phyloP scores from a whole-genome alignment of 495 filamentous ascomycete species.

The Chaetomium cochliodes region DNA sequence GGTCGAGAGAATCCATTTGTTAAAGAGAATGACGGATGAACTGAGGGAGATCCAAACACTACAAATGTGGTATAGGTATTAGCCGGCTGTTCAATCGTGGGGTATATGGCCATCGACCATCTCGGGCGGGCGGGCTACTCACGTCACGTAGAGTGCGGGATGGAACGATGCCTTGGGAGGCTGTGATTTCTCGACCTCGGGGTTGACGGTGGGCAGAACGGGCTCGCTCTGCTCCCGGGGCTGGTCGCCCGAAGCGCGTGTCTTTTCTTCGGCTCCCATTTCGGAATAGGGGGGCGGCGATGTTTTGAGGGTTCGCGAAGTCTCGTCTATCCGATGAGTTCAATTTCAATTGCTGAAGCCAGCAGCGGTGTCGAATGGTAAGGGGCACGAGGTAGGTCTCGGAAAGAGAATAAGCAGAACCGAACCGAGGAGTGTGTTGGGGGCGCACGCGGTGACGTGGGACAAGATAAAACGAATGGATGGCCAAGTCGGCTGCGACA shows the following conservation, averaged over 20 bases:
- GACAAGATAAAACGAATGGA: conserved; percentile 35
- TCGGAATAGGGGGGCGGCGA: conserved; percentile 1
- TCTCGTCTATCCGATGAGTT: neutral
- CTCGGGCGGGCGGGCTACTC: conserved; percentile 40
- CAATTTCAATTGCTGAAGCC: conserved; percentile 9
- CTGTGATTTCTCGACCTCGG: conserved; percentile 62
- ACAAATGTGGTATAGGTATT: conserved; percentile 23
- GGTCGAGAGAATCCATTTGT: conserved; percentile 93
- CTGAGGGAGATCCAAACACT: conserved; percentile 91
- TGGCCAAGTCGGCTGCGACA: conserved; percentile 38
- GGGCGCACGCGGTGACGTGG: conserved; percentile 21
- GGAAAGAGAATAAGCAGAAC: conserved; percentile 7
- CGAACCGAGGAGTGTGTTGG: conserved; percentile 15
- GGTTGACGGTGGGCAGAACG: conserved; percentile 77
- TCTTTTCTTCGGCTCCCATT: conserved; percentile 68
- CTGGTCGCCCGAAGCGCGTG: conserved; percentile 71
- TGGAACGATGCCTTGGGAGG: conserved; percentile 65
- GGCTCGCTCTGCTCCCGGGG: conserved; percentile 58
- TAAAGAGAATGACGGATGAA: conserved; percentile 94
- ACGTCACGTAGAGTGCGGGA: conserved; percentile 87
- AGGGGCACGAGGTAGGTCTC: conserved; percentile 17
- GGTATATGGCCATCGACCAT: neutral
- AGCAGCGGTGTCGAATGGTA: conserved; percentile 12
- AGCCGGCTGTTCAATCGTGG: neutral
- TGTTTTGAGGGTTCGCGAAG: neutral